Evolutionary conservation across 2,329 filamentous ascomycete genomes (phyloP), one percentile per base, ranked within the genome.

Genomic region (Epicoccum nigrum): DNA sequence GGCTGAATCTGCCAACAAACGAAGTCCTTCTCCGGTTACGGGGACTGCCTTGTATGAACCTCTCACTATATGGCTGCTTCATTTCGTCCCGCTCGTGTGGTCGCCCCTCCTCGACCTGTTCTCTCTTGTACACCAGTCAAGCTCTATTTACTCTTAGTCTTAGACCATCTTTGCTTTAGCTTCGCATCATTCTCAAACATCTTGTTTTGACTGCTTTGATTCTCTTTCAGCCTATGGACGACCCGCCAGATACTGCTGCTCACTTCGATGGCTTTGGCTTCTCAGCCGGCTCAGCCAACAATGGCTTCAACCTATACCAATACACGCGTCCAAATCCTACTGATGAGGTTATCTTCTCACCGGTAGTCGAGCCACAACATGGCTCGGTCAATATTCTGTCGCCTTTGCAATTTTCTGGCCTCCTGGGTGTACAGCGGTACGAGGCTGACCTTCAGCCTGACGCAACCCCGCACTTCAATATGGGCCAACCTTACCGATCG

Each of bases 381-480:
- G 57, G 58, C 27, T 63, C 57, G 2, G n/a, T 58, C 27, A 44
- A 9, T 46, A 42, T 31, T 4, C 8, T 28, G 7, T 34, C 28
- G 39, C 58, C 11, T 4, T 44, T 51, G 5, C 28, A 34, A 37
- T 28, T 17, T 28, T 33, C 33, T n/a, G 35, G 15, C 25, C 39
- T n/a, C 1, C 27, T 16, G 8, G 38, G n/a, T 23, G 41, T 45
- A 12, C 53, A 54, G 37, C 50, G 53, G 38, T 45, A 57, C 20
- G 52, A 60, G 55, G 53, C 59, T 56, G 52, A 54, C 39, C 12
- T 38, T 45, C 62, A 65, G 55, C 56, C 62, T 64, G 55, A 35
- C 46, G 32, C 42, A n/a, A 35, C 50, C 35, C 45, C 35, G 23
- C 51, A 39, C 17, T 43, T 21, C 35, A 28, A 37, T 28, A 52